phyloP scores from a whole-genome alignment of 352 stramenopile genomes.

The Globisporangium abappressorium region DNA sequence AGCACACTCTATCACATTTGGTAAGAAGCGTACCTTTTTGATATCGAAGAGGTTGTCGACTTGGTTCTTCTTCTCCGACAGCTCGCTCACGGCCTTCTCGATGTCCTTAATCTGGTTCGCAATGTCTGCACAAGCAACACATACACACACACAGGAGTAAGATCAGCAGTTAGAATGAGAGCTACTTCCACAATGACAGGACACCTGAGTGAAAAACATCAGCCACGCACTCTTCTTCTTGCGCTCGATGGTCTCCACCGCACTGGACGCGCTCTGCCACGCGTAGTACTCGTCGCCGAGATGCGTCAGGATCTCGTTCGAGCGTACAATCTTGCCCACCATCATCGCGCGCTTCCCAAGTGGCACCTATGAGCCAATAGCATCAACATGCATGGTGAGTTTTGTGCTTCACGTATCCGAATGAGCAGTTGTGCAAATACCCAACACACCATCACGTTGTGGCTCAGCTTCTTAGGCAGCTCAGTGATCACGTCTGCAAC shows the following conservation, averaged over 20 bases:
- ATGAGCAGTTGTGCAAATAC: background rate
- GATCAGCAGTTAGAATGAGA: background rate
- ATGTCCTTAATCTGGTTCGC: constrained; percentile 47
- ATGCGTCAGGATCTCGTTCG: constrained; percentile 82
- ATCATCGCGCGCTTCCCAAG: constrained; percentile 83
- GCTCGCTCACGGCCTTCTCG: constrained; percentile 39
- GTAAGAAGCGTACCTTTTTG: constrained; percentile 45
- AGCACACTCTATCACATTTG: background rate
- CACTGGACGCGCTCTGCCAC: constrained; percentile 65
- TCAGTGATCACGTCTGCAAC: constrained; percentile 55
- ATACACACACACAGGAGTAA: background rate
- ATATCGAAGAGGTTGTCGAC: constrained; percentile 62
- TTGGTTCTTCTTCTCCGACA: constrained; percentile 65
- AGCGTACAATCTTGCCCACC: constrained; percentile 77
- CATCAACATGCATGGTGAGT: background rate
- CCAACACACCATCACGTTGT: constrained; percentile 66
- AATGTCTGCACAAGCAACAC: constrained; percentile 30
- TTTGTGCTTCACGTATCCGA: background rate
- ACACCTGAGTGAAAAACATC: background rate
- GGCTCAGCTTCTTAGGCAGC: constrained; percentile 74
- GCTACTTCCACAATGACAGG: background rate
- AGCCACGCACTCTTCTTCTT: constrained; percentile 64
- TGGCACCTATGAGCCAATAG: constrained; percentile 33
- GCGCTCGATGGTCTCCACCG: constrained; percentile 63
- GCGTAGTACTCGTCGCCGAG: constrained; percentile 81